Evolutionary conservation across 805 yeast genomes (phyloP), one percentile per base, ranked within the genome.

Genomic region (Wickerhamiella qilinensis): DNA sequence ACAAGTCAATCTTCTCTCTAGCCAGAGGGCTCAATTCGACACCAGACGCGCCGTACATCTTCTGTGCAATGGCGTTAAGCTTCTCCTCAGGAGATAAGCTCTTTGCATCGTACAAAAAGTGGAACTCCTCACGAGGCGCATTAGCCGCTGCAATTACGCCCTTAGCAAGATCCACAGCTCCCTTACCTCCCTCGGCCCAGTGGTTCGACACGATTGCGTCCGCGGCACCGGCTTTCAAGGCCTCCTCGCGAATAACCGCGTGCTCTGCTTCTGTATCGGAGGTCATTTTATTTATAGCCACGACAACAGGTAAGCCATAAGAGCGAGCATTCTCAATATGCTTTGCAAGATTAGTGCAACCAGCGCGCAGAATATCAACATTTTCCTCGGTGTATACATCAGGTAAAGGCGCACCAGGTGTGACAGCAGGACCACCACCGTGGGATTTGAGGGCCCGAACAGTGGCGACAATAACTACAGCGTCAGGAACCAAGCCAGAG

Each of bases 401-500:
- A 27, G 97, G 94, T 50, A 88, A 68, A 30, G 84, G 70, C 49
- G 75, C 79, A 43, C 96, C 97, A 15, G 97, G 94, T 55, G 83
- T 83, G 44, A 88, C 96, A 51, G 83, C 94, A 15, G 96, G 86
- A 36, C 93, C 97, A 46, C 96, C 97, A 44, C 97, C 97, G 56
- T 88, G 97, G 40, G 83, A 74, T 62, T 88, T 88, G 60, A 88
- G 73, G n/a, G 97, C 97, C 56, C 96, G 71, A 3, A 88, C 91
- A 25, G 97, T 88, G 29, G 96, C 95, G 42, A 88, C 97, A 51
- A 88, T 73, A 33, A 88, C 94, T 40, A 88, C 88, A 30, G 80
- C 80, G 57, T 86, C 93, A 29, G 97, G 97, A 30, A 68, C 63
- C 42, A 81, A 68, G 3, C 94, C 95, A 30, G 93, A 79, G 16